phyloP scores from a whole-genome alignment of 495 filamentous ascomycete species.

The Podospora tetraspora region DNA sequence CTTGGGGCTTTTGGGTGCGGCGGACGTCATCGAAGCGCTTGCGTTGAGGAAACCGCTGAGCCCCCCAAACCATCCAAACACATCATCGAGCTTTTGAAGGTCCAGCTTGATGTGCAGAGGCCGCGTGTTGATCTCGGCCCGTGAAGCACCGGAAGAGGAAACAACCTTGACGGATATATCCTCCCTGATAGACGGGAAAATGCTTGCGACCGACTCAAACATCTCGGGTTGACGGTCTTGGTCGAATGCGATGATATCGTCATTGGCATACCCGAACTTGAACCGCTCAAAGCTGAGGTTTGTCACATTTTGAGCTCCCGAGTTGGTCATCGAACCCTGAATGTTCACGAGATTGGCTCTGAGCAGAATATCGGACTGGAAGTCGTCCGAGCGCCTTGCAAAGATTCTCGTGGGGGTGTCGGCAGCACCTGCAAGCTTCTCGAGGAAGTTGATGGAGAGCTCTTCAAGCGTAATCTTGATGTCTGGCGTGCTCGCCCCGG shows the following conservation, averaged over 20 bases:
- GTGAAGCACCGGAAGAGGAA: constrained; percentile 47
- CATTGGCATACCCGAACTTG: constrained; percentile 65
- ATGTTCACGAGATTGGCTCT: constrained; percentile 45
- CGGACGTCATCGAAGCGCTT: constrained; percentile 75
- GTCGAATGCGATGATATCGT: constrained; percentile 71
- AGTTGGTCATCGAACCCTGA: constrained; percentile 30
- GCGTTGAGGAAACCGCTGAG: constrained; percentile 87
- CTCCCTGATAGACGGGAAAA: constrained; percentile 50
- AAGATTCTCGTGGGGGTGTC: constrained; percentile 36
- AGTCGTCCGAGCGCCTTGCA: constrained; percentile 24
- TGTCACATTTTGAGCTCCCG: constrained; percentile 32
- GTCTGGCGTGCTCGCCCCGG: constrained; percentile 29
- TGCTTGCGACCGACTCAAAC: constrained; percentile 64
- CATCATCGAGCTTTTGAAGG: constrained; percentile 77
- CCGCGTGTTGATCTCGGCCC: constrained; percentile 70
- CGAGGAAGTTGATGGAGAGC: constrained; percentile 59
- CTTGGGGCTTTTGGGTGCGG: constrained; percentile 49
- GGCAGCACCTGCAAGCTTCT: constrained; percentile 50
- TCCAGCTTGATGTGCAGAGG: constrained; percentile 74
- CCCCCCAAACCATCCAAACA: constrained; percentile 82
- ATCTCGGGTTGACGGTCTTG: constrained; percentile 56
- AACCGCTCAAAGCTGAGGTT: constrained; percentile 59
- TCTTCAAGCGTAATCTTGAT: constrained; percentile 50
- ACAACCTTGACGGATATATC: constrained; percentile 61
- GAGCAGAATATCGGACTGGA: constrained; percentile 46